Percentiles rank a stretch among this genome's conserved stretches.
phyloP scores from a whole-genome alignment of 2,329 filamentous ascomycete genomes.

The Sclerotinia glacialis region DNA sequence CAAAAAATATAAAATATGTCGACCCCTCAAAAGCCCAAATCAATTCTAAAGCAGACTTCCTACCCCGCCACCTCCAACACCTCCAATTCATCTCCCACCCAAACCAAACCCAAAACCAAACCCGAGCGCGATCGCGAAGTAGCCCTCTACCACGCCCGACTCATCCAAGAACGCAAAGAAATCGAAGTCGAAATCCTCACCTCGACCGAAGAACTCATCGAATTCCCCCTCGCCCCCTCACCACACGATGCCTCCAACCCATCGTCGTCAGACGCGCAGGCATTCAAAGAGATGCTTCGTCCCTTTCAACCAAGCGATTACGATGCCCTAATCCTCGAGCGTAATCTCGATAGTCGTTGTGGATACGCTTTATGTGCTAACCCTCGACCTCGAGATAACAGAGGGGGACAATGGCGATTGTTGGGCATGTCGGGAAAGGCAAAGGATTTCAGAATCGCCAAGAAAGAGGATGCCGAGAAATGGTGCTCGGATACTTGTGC shows the following conservation, averaged over 20 bases:
- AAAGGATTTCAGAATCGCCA: constrained; percentile 64
- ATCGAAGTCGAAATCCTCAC: constrained; percentile 71
- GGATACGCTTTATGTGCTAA: constrained; percentile 78
- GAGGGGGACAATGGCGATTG: constrained; percentile 66
- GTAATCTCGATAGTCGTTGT: constrained; percentile 78
- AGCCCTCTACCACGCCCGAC: constrained; percentile 76
- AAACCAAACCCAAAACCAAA: constrained; percentile 48
- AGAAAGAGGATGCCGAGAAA: constrained; percentile 69
- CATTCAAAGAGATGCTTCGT: constrained; percentile 64
- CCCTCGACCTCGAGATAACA: constrained; percentile 55
- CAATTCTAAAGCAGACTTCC: constrained; percentile 60
- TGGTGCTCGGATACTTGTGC: constrained; percentile 86
- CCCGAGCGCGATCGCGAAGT: constrained; percentile 54
- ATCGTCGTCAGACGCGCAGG: constrained; percentile 56
- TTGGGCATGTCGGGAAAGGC: constrained; percentile 49
- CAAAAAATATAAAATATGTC: constrained; percentile 29
- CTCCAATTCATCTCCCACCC: constrained; percentile 27
- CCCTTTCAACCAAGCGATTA: constrained; percentile 86
- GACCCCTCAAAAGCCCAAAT: constrained; percentile 42
- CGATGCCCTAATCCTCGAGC: constrained; percentile 82
- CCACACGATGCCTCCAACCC: constrained; percentile 51
- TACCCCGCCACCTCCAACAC: constrained; percentile 37
- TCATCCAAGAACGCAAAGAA: constrained; percentile 79
- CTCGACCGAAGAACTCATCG: constrained; percentile 60
- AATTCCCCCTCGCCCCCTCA: constrained; percentile 42